These are phyloP conservation scores for Saccharata proteae DNA, from an alignment of 2,329 filamentous ascomycete species.

Conservation along the genomic window DNA sequence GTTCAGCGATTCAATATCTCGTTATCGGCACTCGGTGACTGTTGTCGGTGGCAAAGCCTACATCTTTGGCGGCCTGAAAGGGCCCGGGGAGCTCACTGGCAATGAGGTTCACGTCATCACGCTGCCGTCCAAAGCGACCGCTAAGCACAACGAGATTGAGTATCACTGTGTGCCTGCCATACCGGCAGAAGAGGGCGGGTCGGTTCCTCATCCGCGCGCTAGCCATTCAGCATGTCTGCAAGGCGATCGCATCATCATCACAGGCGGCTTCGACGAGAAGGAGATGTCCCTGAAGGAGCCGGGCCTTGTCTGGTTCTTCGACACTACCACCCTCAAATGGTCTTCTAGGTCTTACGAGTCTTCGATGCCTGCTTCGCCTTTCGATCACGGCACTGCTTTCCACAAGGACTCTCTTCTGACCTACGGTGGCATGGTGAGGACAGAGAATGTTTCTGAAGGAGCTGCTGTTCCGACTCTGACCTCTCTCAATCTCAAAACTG, in stretches of 20 bases:
- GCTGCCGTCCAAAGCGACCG: conserved; percentile 13
- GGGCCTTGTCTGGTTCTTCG: conserved; percentile 29
- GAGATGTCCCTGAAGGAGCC: conserved; percentile 22
- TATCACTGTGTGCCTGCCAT: conserved; percentile 32
- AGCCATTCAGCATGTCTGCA: conserved; percentile 29
- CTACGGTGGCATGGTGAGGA: conserved; percentile 15
- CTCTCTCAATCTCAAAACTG: conserved; percentile 11
- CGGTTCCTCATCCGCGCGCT: conserved; percentile 23
- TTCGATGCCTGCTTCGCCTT: neutral
- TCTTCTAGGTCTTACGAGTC: neutral
- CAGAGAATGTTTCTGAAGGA: too few relatives aligned
- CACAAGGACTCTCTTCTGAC: conserved; percentile 14
- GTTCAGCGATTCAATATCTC: conserved; percentile 17
- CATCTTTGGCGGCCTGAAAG: conserved; percentile 31
- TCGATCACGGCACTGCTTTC: conserved; percentile 13
- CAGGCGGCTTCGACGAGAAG: conserved; percentile 24
- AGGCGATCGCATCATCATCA: conserved; percentile 27
- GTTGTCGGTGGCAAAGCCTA: conserved; percentile 31
- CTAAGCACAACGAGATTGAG: conserved; percentile 19
- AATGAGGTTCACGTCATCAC: conserved; percentile 32
- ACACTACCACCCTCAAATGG: conserved; percentile 19
- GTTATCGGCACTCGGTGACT: conserved; percentile 28
- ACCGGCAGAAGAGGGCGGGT: conserved; percentile 17
- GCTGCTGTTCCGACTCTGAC: conserved; percentile 7
- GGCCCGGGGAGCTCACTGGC: conserved; percentile 23